phyloP scores from a whole-genome alignment of 352 stramenopile genomes.

The Phytophthora vignae region DNA sequence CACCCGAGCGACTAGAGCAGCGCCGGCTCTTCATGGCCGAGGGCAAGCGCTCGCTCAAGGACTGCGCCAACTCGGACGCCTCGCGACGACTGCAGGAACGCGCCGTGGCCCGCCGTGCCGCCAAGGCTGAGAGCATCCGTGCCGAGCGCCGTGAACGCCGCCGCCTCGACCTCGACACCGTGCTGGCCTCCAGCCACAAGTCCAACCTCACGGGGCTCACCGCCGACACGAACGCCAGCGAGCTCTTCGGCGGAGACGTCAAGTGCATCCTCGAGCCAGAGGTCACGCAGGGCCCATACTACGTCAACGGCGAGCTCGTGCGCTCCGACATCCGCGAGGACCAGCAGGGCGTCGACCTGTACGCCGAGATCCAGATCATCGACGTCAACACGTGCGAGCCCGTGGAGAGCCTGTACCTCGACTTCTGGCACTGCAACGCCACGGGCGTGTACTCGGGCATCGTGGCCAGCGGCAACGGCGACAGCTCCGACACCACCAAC shows the following conservation, averaged over 20 bases:
- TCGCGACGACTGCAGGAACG: slow-evolving; percentile 27
- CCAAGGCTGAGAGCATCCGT: slow-evolving; percentile 22
- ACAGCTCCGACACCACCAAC: slow-evolving; percentile 34
- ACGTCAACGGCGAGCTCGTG: slow-evolving; percentile 33
- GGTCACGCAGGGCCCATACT: slow-evolving; percentile 35
- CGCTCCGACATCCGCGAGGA: slow-evolving; percentile 30
- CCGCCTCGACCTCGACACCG: slow-evolving; percentile 28
- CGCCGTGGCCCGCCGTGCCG: slow-evolving; percentile 12
- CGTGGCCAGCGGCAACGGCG: slow-evolving; percentile 31
- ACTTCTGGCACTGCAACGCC: slow-evolving; percentile 43
- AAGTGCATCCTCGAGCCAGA: slow-evolving; percentile 38
- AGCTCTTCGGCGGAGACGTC: slow-evolving; percentile 30
- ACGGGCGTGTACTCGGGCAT: slow-evolving; percentile 38
- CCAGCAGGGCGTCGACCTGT: slow-evolving; percentile 31
- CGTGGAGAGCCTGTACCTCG: slow-evolving; percentile 29
- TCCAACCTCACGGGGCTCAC: slow-evolving; percentile 30
- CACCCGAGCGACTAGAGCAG: slow-evolving; percentile 17
- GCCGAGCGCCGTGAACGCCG: slow-evolving; percentile 18
- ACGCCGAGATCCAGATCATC: slow-evolving; percentile 37
- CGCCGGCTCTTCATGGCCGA: slow-evolving; percentile 34
- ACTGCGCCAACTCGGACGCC: slow-evolving; percentile 28
- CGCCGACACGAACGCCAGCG: slow-evolving; percentile 15
- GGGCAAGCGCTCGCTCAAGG: slow-evolving; percentile 32
- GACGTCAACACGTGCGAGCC: slow-evolving; percentile 38
- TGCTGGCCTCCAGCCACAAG: slow-evolving; percentile 27